Percentiles rank a stretch among this genome's conserved stretches.
These are phyloP conservation scores for Eucalyptus brandiana DNA, from an alignment of 345 rosid genomes.

Conservation along the genomic window DNA sequence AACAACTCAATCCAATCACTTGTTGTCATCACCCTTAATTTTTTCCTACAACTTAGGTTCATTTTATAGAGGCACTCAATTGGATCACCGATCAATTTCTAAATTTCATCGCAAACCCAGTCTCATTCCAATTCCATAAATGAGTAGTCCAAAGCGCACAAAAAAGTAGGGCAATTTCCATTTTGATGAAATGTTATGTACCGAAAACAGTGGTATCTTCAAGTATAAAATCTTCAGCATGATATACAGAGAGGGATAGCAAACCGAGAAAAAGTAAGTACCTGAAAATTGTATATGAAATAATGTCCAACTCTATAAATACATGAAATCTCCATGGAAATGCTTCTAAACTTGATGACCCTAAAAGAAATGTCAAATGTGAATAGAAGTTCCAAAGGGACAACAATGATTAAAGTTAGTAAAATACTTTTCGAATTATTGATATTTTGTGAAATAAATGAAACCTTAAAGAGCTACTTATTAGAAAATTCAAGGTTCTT, in stretches of 20 bases:
- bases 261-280: not conserved
- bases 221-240: not conserved
- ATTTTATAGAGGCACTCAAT: not conserved
- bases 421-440: not conserved
- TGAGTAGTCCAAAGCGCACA: not conserved
- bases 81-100: not conserved
- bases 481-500: not conserved
- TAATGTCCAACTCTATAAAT: not conserved
- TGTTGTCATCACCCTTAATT: not conserved
- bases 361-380: not conserved
- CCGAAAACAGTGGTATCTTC: not conserved
- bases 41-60: not conserved
- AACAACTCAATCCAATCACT: not conserved
- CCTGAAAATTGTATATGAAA: not conserved
- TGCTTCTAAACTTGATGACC: not conserved
- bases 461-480: not conserved
- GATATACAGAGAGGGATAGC: not conserved
- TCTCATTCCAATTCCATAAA: not conserved
- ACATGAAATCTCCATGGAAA: not conserved
- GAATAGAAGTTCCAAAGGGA: not conserved
- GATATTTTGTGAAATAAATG: not conserved
- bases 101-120: not conserved
- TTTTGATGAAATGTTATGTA: not conserved
- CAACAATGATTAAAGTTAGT: not conserved
- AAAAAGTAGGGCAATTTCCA: not conserved